Evolutionary conservation across 306 rosid species (phyloP).

Genomic region (Cicer bijugum): DNA sequence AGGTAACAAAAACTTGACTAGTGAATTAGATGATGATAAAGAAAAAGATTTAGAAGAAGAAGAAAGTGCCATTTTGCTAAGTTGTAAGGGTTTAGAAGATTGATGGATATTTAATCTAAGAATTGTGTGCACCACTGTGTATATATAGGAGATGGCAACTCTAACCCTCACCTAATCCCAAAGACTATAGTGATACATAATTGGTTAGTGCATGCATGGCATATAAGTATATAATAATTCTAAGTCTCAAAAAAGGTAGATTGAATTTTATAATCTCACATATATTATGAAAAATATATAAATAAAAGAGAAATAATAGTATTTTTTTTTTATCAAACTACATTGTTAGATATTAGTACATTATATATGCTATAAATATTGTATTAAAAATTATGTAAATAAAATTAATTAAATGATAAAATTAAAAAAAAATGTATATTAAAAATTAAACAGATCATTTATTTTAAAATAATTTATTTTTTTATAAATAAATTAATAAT

Average conservation of each 20-base stretch:
- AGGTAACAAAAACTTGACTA: neutral
- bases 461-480: too few species aligned
- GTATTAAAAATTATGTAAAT: too few species aligned
- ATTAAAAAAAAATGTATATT: too few species aligned
- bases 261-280: slow-evolving; percentile 7
- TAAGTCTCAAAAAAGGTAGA: neutral
- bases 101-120: neutral
- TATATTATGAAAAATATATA: too few species aligned
- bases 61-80: slow-evolving; percentile 47
- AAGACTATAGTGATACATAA: slow-evolving; percentile 12
- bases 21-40: neutral
- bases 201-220: slow-evolving; percentile 42
- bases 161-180: slow-evolving; percentile 43
- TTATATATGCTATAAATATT: too few species aligned
- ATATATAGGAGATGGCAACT: slow-evolving; percentile 38
- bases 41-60: neutral
- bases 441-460: too few species aligned
- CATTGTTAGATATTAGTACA: too few species aligned
- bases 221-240: neutral
- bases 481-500: too few species aligned
- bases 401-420: too few species aligned
- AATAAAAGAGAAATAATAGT: too few species aligned
- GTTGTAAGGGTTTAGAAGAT: slow-evolving; percentile 20
- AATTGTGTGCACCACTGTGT: slow-evolving; percentile 9
- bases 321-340: too few species aligned